A percentile compares a stretch with the other conserved stretches of the same genome.
These are phyloP conservation scores for Lentinus brumalis DNA, from an alignment of 768 basidiomycete species.

Conservation along the genomic window DNA sequence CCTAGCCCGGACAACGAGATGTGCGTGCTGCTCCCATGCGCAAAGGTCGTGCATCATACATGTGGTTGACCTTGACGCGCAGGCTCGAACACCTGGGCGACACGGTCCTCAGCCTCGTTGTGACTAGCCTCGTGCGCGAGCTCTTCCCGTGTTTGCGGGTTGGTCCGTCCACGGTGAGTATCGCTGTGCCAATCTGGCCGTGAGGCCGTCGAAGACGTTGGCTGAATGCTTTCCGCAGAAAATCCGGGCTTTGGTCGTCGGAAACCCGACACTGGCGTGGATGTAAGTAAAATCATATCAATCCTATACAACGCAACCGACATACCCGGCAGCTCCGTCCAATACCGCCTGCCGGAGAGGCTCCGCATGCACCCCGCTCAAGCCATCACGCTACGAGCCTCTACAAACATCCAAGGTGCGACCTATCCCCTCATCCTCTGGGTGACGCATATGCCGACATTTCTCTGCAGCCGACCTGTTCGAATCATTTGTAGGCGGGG, in stretches of 20 bases:
- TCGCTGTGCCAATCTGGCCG: neutral
- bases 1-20: slow-evolving; percentile 83
- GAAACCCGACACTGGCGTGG: slow-evolving; percentile 70
- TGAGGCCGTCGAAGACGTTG: neutral
- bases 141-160: slow-evolving; percentile 72
- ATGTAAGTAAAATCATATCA: slow-evolving; percentile 46
- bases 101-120: slow-evolving; percentile 65
- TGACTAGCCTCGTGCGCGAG: slow-evolving; percentile 64
- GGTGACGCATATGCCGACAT: slow-evolving; percentile 11
- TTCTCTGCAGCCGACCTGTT: slow-evolving; percentile 66
- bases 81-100: slow-evolving; percentile 82
- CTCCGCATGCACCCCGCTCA: slow-evolving; percentile 74
- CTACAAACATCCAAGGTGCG: slow-evolving; percentile 71
- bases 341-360: slow-evolving; percentile 62
- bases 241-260: slow-evolving; percentile 75
- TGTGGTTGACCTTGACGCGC: slow-evolving; percentile 3
- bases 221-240: slow-evolving; percentile 47
- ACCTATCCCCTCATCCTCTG: neutral
- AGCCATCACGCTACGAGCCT: slow-evolving; percentile 68
- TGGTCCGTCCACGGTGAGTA: slow-evolving; percentile 72
- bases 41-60: neutral
- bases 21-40: slow-evolving; percentile 38
- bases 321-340: slow-evolving; percentile 48
- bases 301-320: neutral
- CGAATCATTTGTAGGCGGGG: slow-evolving; percentile 83